These are phyloP conservation scores for Erysiphe pulchra DNA, from an alignment of 2,329 filamentous ascomycete genomes.

Conservation along the genomic window DNA sequence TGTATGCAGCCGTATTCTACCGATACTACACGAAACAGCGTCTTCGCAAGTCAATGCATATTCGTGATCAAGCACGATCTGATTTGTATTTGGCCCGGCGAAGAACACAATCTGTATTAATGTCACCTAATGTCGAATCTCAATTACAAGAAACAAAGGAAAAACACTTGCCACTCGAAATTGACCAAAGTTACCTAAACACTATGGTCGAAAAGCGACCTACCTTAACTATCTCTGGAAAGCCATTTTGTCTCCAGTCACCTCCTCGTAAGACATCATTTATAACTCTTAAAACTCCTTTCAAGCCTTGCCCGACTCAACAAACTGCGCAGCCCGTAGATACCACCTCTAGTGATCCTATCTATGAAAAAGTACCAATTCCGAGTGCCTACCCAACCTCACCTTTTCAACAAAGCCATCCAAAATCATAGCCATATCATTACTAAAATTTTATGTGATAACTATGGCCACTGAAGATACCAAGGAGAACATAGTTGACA, in stretches of 20 bases:
- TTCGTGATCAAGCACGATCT: slow-evolving; percentile 76
- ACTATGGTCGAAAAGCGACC: slow-evolving; percentile 27
- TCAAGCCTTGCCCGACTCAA: slow-evolving; percentile 10
- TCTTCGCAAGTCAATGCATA: slow-evolving; percentile 89
- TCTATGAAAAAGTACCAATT: slow-evolving; percentile 69
- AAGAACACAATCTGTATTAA: slow-evolving; percentile 67
- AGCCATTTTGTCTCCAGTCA: slow-evolving; percentile 64
- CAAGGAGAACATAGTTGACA: no score
- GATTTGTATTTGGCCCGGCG: slow-evolving; percentile 84
- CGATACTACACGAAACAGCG: slow-evolving; percentile 91
- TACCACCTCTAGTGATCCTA: slow-evolving; percentile 53
- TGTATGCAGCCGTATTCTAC: slow-evolving; percentile 92
- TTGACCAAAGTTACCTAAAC: slow-evolving; percentile 12
- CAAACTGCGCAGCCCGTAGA: slow-evolving; percentile 34
- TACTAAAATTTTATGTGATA: neutral
- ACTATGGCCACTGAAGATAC: neutral
- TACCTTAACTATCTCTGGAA: slow-evolving; percentile 27
- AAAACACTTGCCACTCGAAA: slow-evolving; percentile 20
- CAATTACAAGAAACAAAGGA: slow-evolving; percentile 28
- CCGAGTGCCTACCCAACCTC: slow-evolving; percentile 51
- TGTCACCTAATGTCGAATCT: slow-evolving; percentile 70
- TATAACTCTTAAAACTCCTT: slow-evolving; percentile 42
- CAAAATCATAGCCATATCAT: neutral
- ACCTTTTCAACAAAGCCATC: neutral
- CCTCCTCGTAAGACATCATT: slow-evolving; percentile 56